Conservation (phyloP, 352 stramenopile genomes). For the Phytophthora capsici region DNA sequence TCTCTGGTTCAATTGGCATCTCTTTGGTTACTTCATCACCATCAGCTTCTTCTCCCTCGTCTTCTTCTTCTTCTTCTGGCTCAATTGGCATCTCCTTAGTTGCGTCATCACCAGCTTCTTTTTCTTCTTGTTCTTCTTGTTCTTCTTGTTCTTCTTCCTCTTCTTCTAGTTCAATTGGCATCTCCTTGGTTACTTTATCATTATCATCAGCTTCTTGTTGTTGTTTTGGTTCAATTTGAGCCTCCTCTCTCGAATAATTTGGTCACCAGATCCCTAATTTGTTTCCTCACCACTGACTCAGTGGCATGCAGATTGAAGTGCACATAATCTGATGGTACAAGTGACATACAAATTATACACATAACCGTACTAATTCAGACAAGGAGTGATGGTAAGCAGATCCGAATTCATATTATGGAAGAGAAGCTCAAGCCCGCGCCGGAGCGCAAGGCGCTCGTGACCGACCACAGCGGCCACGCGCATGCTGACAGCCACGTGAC, state of each 20-base stretch:
- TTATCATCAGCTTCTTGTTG: no score
- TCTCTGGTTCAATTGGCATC: no score
- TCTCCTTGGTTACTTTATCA: no score
- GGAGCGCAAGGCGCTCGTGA: conserved; percentile 20
- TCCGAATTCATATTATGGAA: conserved; percentile 16
- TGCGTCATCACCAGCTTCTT: no score
- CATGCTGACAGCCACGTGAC: conserved; percentile 58
- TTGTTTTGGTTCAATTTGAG: no score
- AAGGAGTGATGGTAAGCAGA: not conserved
- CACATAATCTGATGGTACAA: no score
- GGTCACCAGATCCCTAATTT: conserved; percentile 38
- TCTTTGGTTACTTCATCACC: no score
- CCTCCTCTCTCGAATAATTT: conserved; percentile 31
- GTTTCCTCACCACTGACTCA: conserved; percentile 34
- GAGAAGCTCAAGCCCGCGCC: conserved; percentile 24
- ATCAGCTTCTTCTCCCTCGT: conserved; percentile 13
- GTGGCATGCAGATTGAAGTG: no score
- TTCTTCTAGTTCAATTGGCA: no score
- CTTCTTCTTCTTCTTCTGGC: not conserved
- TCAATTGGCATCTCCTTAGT: not conserved
- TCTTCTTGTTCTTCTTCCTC: no score
- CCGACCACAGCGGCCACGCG: conserved; percentile 7
- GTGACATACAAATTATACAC: not conserved
- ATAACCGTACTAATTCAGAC: not conserved
- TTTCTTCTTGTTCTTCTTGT: no score